These are phyloP conservation scores for Amorphotheca resinae DNA, from an alignment of 495 filamentous ascomycete species.

Conservation along the genomic window DNA sequence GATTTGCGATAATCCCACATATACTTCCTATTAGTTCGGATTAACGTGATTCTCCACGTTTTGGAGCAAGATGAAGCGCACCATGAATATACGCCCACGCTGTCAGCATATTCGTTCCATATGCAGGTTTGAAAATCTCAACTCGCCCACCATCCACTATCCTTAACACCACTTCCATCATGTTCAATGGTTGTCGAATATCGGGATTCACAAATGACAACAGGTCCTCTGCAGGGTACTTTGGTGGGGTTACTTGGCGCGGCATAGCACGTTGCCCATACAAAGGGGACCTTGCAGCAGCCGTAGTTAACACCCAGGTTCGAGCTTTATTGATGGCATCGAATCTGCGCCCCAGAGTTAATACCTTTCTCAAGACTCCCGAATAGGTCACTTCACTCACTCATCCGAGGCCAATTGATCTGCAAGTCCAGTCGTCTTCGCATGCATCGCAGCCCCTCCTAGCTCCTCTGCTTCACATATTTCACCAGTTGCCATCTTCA, in stretches of 20 bases:
- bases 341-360: conserved; percentile 13
- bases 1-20: conserved; percentile 25
- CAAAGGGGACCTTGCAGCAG: conserved; percentile 6
- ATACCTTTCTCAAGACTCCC: no score
- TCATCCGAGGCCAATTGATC: conserved; percentile 25
- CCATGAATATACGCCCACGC: conserved; percentile 25
- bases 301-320: conserved; percentile 22
- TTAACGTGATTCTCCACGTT: neutral
- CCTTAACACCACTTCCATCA: conserved; percentile 23
- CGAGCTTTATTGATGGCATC: conserved; percentile 25
- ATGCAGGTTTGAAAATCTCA: conserved; percentile 23
- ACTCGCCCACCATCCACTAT: conserved; percentile 24
- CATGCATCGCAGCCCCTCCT: conserved; percentile 25
- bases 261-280: neutral
- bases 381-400: no score
- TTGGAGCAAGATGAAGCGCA: conserved; percentile 3
- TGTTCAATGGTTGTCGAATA: conserved; percentile 25
- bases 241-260: conserved; percentile 2
- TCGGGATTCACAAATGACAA: conserved; percentile 23
- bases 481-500: conserved; percentile 28
- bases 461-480: conserved; percentile 23
- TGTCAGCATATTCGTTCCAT: conserved; percentile 23
- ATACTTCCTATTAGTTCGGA: conserved; percentile 19
- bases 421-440: conserved; percentile 22
- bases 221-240: conserved; percentile 21